These are phyloP conservation scores for Bassia scoparia DNA, from an alignment of 148 eudicot genomes.

Conservation along the genomic window DNA sequence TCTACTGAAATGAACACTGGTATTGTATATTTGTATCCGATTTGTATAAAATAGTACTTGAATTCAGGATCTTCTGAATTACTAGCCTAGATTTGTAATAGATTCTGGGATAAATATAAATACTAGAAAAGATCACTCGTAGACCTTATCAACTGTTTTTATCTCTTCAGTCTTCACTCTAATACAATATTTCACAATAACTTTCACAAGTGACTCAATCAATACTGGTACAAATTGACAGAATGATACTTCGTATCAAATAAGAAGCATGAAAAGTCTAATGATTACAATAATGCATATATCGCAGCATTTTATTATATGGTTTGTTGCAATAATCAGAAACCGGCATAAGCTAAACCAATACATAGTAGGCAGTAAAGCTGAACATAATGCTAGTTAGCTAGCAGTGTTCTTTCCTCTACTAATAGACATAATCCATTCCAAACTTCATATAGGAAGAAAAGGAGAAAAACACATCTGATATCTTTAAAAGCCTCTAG, in stretches of 20 bases:
- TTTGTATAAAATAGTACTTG: not conserved
- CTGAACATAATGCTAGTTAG: not conserved
- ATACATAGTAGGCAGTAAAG: not conserved
- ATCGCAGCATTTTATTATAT: not conserved
- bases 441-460: not conserved
- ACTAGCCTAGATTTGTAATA: slow-evolving; percentile 18
- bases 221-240: not conserved
- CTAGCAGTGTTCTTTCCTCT: not conserved
- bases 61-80: not conserved
- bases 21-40: slow-evolving; percentile 1
- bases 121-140: slow-evolving; percentile 7
- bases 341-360: slow-evolving; percentile 3
- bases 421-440: not conserved
- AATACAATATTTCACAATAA: not conserved
- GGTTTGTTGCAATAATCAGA: not conserved
- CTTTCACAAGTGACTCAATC: not conserved
- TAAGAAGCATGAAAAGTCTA: not conserved
- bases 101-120: slow-evolving; percentile 1
- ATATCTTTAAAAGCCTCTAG: not conserved
- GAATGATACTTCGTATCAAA: not conserved
- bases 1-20: not conserved
- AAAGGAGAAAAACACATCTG: not conserved
- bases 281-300: not conserved
- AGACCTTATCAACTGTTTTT: slow-evolving; percentile 2
- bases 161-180: too few relatives aligned